These are phyloP conservation scores for Arthrobotrys conoides DNA, from an alignment of 2,329 filamentous ascomycete species.

Conservation along the genomic window DNA sequence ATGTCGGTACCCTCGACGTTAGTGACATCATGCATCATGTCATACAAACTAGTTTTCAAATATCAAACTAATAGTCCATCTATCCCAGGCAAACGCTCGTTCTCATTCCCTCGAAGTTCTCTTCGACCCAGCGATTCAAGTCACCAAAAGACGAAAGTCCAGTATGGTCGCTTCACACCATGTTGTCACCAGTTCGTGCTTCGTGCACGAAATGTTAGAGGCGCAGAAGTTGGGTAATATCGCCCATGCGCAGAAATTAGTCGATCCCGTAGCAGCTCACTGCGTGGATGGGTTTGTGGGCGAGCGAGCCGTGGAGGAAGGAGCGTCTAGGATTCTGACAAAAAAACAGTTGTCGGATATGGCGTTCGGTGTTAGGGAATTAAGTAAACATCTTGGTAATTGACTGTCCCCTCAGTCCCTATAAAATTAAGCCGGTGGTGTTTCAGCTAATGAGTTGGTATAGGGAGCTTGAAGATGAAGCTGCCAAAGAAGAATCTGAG, in stretches of 20 bases:
- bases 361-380: slow-evolving; percentile 93
- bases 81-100: slow-evolving; percentile 27
- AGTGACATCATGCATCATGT: slow-evolving; percentile 40
- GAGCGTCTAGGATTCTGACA: slow-evolving; percentile 81
- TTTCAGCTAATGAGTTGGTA: slow-evolving; percentile 27
- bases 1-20: slow-evolving; percentile 47
- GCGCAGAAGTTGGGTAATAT: slow-evolving; percentile 68
- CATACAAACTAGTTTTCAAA: background rate
- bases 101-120: slow-evolving; percentile 69
- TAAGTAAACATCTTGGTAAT: slow-evolving; percentile 85
- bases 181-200: slow-evolving; percentile 70
- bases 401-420: background rate
- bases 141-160: slow-evolving; percentile 75
- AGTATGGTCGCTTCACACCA: slow-evolving; percentile 74
- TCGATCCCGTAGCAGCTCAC: slow-evolving; percentile 42
- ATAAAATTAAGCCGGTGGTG: background rate
- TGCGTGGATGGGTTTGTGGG: slow-evolving; percentile 61
- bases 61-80: background rate
- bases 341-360: slow-evolving; percentile 97
- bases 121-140: slow-evolving; percentile 73
- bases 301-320: slow-evolving; percentile 68
- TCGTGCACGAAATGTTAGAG: slow-evolving; percentile 77
- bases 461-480: slow-evolving; percentile 72
- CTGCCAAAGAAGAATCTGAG: slow-evolving; percentile 84
- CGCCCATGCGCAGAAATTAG: slow-evolving; percentile 67